A percentile compares a stretch with the other conserved stretches of the same genome.
Evolutionary conservation across 78 protist species (phyloP).

Genomic region (Bodo saltans): DNA sequence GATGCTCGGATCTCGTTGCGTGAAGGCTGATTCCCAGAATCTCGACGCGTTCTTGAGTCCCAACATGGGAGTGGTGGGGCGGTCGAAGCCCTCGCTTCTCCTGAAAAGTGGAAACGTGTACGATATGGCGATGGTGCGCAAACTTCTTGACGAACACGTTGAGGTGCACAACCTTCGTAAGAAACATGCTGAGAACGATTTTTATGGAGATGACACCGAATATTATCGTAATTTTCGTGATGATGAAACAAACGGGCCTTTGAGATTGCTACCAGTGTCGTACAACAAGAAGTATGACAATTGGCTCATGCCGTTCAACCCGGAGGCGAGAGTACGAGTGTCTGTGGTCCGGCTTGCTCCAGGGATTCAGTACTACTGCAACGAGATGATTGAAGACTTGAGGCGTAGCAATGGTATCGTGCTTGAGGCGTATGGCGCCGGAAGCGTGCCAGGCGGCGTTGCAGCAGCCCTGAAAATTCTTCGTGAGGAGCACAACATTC

Average conservation of each 20-base stretch:
- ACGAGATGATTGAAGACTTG: background rate
- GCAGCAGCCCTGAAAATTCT: background rate
- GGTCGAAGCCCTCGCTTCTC: background rate
- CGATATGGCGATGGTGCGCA: background rate
- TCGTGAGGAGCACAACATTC: background rate
- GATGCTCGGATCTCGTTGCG: slow-evolving; percentile 46
- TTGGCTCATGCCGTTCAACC: no score
- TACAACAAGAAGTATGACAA: no score
- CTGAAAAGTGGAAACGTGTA: background rate
- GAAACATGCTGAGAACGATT: slow-evolving; percentile 9
- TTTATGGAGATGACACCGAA: background rate
- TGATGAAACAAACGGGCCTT: background rate
- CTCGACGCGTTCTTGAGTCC: slow-evolving; percentile 47
- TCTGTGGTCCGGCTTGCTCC: background rate
- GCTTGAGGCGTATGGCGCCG: slow-evolving; percentile 48
- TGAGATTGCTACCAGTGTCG: background rate
- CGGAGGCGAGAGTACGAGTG: no score
- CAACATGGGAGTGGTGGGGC: slow-evolving; percentile 40
- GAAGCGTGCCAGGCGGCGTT: slow-evolving; percentile 59
- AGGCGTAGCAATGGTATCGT: slow-evolving; percentile 44
- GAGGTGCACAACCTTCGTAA: no score
- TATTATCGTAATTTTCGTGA: background rate
- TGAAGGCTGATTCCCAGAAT: slow-evolving; percentile 24
- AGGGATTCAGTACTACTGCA: background rate
- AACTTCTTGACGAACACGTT: background rate